These are phyloP conservation scores for Geranium incanum DNA, from an alignment of 441 rosid species.

Conservation along the genomic window DNA sequence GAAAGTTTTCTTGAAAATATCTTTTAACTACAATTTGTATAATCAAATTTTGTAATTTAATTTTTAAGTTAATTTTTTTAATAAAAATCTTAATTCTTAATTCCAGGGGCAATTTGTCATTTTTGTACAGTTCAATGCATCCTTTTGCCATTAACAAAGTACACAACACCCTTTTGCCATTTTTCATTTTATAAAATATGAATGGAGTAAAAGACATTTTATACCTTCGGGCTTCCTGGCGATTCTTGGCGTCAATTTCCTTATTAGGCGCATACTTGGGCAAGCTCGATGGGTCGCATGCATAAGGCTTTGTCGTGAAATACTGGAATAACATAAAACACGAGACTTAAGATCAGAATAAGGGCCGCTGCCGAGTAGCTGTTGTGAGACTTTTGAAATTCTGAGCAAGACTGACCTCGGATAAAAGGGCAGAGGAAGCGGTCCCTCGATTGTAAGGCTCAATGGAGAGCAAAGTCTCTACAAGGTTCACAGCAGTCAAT, in stretches of 20 bases:
- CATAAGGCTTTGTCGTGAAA: constrained; percentile 57
- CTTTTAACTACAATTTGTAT: too few species aligned
- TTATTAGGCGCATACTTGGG: constrained; percentile 86
- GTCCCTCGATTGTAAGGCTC: constrained; percentile 72
- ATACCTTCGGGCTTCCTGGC: constrained; percentile 71
- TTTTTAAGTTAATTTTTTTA: too few species aligned
- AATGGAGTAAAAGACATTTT: not conserved
- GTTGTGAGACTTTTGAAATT: not conserved
- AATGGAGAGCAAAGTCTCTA: constrained; percentile 70
- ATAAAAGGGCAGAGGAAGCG: constrained; percentile 54
- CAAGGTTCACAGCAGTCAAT: constrained; percentile 46
- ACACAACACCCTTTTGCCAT: not conserved
- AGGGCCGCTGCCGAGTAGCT: not conserved
- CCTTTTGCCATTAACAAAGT: too few species aligned
- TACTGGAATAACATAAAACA: constrained; percentile 35
- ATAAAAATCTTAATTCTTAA: too few species aligned
- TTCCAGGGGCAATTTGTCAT: too few species aligned
- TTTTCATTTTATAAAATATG: not conserved
- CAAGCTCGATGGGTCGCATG: constrained; percentile 82
- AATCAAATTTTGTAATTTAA: too few species aligned
- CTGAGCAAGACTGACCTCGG: constrained; percentile 43
- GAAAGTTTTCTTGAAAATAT: too few species aligned
- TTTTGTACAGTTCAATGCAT: too few species aligned
- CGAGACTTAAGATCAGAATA: constrained; percentile 6
- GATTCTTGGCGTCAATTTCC: constrained; percentile 79